These are phyloP conservation scores for Skeletonema marinoi DNA, from an alignment of 108 stramenopile species.

Conservation along the genomic window DNA sequence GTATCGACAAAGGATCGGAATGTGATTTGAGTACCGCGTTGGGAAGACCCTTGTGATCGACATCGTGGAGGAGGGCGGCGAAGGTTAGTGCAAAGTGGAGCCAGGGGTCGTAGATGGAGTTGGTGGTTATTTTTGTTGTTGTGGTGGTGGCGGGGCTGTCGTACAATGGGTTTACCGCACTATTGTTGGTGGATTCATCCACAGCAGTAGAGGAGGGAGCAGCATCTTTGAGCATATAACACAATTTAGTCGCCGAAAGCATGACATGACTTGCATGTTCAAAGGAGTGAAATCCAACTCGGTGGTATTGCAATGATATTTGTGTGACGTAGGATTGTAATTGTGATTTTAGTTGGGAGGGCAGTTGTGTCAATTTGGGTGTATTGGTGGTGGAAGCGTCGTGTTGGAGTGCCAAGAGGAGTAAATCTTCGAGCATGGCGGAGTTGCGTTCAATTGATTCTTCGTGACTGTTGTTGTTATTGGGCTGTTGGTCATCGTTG, in stretches of 20 bases:
- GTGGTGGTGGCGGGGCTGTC: background rate
- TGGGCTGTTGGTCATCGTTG: background rate
- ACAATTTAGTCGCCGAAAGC: conserved; percentile 25
- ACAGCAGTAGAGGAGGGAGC: background rate
- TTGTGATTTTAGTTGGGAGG: background rate
- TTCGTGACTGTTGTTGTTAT: background rate
- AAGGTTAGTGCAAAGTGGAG: conserved; percentile 44
- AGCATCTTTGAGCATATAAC: conserved; percentile 26
- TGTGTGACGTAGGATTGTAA: background rate
- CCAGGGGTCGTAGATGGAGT: conserved; percentile 28
- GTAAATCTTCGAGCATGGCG: conserved; percentile 25
- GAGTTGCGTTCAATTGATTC: conserved; percentile 7
- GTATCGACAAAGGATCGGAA: conserved; percentile 7
- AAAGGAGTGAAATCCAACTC: conserved; percentile 29
- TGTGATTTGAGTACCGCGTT: conserved; percentile 22
- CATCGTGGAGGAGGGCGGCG: conserved; percentile 55
- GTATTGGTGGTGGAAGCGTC: background rate
- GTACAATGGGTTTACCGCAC: background rate
- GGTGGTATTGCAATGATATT: conserved; percentile 10
- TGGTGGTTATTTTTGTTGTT: background rate
- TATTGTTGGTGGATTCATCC: background rate
- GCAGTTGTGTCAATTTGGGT: background rate
- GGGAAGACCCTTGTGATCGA: conserved; percentile 47
- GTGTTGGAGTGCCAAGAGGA: conserved; percentile 6
- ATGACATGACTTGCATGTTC: conserved; percentile 37